phyloP scores from a whole-genome alignment of 768 basidiomycete genomes.

The Pleurotus cornucopiae region DNA sequence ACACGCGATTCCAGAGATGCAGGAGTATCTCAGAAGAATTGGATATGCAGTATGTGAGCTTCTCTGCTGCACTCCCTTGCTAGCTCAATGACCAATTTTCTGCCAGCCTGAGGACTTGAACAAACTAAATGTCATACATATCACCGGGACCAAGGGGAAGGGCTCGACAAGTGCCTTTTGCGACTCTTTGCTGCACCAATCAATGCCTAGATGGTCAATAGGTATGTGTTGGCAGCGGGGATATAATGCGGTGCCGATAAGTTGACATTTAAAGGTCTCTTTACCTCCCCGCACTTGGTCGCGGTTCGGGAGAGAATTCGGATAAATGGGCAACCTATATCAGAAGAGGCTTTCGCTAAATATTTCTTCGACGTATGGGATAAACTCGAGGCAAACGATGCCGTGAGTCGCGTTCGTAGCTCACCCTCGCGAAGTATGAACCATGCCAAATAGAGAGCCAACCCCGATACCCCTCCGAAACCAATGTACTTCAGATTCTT shows the following conservation, averaged over 20 bases:
- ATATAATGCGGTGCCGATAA: constrained; percentile 1
- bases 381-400: constrained; percentile 56
- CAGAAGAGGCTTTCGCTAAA: constrained; percentile 82
- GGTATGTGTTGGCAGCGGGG: constrained; percentile 37
- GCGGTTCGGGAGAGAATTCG: constrained; percentile 95
- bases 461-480: constrained; percentile 56
- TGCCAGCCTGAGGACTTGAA: constrained; percentile 79
- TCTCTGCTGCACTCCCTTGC: background rate
- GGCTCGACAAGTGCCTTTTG: constrained; percentile 95
- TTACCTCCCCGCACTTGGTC: constrained; percentile 95
- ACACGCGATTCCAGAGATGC: constrained; percentile 81
- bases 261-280: constrained; percentile 59
- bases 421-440: constrained; percentile 4
- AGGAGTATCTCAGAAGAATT: constrained; percentile 83
- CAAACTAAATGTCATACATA: constrained; percentile 86
- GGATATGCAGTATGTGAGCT: constrained; percentile 69
- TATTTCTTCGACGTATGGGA: constrained; percentile 99
- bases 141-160: constrained; percentile 98
- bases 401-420: constrained; percentile 33
- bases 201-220: constrained; percentile 73
- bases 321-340: constrained; percentile 85
- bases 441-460: constrained; percentile 34
- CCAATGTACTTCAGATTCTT: constrained; percentile 94
- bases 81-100: constrained; percentile 3
- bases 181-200: constrained; percentile 77